Conservation (phyloP, 805 yeast species). For the Saturnispora besseyi region DNA sequence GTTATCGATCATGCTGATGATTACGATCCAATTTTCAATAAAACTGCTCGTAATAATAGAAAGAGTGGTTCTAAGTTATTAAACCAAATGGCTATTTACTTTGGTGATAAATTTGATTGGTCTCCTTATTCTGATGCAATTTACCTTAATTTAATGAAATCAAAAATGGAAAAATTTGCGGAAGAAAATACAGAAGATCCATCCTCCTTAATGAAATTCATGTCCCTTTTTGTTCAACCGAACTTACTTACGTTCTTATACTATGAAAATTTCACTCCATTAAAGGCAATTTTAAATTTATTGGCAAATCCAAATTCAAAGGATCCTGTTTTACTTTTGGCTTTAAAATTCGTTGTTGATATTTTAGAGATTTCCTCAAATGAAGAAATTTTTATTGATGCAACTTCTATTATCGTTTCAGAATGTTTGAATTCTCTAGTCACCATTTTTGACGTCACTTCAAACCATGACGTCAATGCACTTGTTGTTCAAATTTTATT, state of each 20-base stretch:
- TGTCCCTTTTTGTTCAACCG: constrained; percentile 47
- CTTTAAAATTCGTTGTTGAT: constrained; percentile 44
- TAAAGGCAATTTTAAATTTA: constrained; percentile 45
- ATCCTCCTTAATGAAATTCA: constrained; percentile 62
- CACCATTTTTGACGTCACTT: constrained; percentile 33
- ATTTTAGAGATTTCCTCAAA: constrained; percentile 34
- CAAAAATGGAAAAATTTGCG: constrained; percentile 61
- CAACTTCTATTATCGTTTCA: constrained; percentile 52
- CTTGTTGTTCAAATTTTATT: constrained; percentile 44
- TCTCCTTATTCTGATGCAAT: constrained; percentile 38
- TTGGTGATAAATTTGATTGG: constrained; percentile 54
- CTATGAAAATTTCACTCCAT: constrained; percentile 47
- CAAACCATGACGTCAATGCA: constrained; percentile 39
- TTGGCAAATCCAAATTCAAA: constrained; percentile 51
- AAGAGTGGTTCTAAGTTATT: constrained; percentile 61
- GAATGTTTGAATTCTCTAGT: constrained; percentile 46
- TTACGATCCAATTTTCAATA: constrained; percentile 24
- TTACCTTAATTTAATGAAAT: constrained; percentile 44
- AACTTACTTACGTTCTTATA: constrained; percentile 43
- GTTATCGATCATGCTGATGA: constrained; percentile 22
- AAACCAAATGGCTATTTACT: constrained; percentile 41
- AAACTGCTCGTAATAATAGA: constrained; percentile 51
- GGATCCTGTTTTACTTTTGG: constrained; percentile 49
- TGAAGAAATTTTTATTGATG: constrained; percentile 36
- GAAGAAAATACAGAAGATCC: constrained; percentile 76